Evolutionary conservation across 2,329 filamentous ascomycete genomes (phyloP), one percentile per base, ranked within the genome.

Genomic region (Clarireedia paspali): DNA sequence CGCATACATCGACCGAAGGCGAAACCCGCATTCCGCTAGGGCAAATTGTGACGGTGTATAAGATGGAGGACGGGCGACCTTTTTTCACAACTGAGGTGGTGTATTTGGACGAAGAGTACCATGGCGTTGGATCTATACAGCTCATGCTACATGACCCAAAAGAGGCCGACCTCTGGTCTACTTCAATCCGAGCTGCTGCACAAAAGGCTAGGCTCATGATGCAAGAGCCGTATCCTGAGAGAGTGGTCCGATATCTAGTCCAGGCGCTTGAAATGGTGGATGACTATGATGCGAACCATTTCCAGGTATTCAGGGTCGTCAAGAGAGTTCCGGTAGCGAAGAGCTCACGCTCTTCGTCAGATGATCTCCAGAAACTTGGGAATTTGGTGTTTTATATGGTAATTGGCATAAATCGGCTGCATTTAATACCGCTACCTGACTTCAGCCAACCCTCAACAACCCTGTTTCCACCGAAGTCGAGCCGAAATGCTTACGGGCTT

Each of bases 231-330:
- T 80, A 84, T 50, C 78, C 80, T n/a, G 70, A 73, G n/a, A 74
- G 75, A 62, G 80, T 84, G 17, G 73, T 87, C 12, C 80, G 85
- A 60, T 81, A 85, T 65, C 78, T 83, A 42, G 80, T 81, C 20
- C 74, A 81, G 40, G 76, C 81, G 53, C 72, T 88, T 23, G 84
- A 88, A 65, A 75, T 80, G 56, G 82, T 86, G 60, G 75, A 80
- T 55, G 85, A 89, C 67, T 89, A 88, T 66, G 82, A 87, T 61
- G 81, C 84, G 34, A 73, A 78, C 30, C 80, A 82, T 59, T 88
- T 87, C 68, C 79, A 80, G 59, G 80, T 88, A 63, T 88, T 85
- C 72, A 82, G 84, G 59, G 83, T 87, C 7, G 82, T 87, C 26
- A 80, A 85, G 64, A 78, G 84, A 59, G 75, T 79, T n/a, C 71